phyloP scores from a whole-genome alignment of 2,329 filamentous ascomycete genomes.

The Colletotrichum sp. region DNA sequence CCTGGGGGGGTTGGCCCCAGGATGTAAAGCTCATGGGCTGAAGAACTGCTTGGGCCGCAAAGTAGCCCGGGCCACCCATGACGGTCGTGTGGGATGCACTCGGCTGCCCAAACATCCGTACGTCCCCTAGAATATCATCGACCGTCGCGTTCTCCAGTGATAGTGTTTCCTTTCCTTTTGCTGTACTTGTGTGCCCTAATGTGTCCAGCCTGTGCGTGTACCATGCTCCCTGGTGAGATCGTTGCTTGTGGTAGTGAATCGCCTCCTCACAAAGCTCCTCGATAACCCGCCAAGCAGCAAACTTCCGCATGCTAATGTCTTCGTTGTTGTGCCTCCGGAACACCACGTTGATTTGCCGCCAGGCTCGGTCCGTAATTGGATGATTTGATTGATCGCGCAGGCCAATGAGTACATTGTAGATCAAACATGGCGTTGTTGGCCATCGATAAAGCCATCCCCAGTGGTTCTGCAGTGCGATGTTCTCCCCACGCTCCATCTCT shows the following conservation, averaged over 20 bases:
- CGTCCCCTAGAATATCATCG: conserved; percentile 16
- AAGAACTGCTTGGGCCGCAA: neutral
- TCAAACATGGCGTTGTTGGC: conserved; percentile 8
- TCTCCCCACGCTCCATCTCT: conserved; percentile 17
- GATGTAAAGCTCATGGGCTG: neutral
- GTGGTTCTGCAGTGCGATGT: conserved; percentile 12
- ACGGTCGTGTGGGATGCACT: neutral
- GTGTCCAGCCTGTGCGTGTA: conserved; percentile 24
- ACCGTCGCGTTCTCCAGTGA: conserved; percentile 5
- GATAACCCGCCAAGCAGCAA: conserved; percentile 21
- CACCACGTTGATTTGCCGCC: conserved; percentile 21
- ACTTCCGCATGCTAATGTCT: conserved; percentile 18
- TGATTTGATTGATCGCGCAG: conserved; percentile 18
- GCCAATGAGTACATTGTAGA: conserved; percentile 18
- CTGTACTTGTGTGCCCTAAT: neutral
- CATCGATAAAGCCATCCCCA: conserved; percentile 24
- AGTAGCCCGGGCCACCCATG: neutral
- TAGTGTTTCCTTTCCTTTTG: neutral
- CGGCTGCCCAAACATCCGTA: conserved; percentile 17
- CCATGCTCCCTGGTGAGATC: conserved; percentile 22
- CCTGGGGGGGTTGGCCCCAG: neutral
- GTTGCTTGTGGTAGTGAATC: conserved; percentile 20
- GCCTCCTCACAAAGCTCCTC: conserved; percentile 24
- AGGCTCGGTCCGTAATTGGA: conserved; percentile 18
- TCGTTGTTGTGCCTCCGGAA: conserved; percentile 22